Base-by-base conservation (phyloP, 2,329 filamentous ascomycete species). In the Exophiala sideris region DNA sequence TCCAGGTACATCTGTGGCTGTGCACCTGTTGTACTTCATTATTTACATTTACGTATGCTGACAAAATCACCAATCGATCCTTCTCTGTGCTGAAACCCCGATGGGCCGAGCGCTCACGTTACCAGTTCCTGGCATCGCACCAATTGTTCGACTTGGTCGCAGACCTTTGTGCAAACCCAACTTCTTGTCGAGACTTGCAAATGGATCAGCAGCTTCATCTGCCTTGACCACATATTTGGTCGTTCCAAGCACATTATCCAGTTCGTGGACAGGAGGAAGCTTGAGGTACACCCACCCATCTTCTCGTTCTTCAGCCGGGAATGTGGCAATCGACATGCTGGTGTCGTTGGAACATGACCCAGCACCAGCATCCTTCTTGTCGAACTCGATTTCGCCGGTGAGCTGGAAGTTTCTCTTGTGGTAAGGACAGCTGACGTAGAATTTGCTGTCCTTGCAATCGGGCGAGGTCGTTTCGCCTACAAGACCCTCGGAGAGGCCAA, bases 371-470 rank as follows among this genome's bases (percentile, higher is more conserved):
- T 62, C 59, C 29, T 56, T 59, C 33, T 56, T 50, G 8, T 58
- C 61, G 39, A 62, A 62, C 32, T 62, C 51, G 24, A 60, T 74
- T 29, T 78, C 75, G 39, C 84, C 85, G 36, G 78, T 79, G 40
- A 95, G 82, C 66, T 89, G 84, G 69, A 87, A 96, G 73, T 95
- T 95, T 62, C 89, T 84, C 76, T 96, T 96, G 76, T 95, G 91
- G 70, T 87, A 84, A 0, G 91, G 91, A 66, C 90, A 96, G 1
- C 86, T 89, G 14, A 96, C 82, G 85, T 87, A 95, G n/a, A 91
- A 84, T 56, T 84, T 85, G 58, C 82, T 78, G 41, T 76, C 70
- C 55, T 74, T 65, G 55, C 70, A 63, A 44, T 73, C 50, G 45
- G 60, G 41, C 29, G 51, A 41, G 2, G 48, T 52, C 68, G 58